phyloP scores from a whole-genome alignment of 208 protist species.

The Leishmania martiniquensis region DNA sequence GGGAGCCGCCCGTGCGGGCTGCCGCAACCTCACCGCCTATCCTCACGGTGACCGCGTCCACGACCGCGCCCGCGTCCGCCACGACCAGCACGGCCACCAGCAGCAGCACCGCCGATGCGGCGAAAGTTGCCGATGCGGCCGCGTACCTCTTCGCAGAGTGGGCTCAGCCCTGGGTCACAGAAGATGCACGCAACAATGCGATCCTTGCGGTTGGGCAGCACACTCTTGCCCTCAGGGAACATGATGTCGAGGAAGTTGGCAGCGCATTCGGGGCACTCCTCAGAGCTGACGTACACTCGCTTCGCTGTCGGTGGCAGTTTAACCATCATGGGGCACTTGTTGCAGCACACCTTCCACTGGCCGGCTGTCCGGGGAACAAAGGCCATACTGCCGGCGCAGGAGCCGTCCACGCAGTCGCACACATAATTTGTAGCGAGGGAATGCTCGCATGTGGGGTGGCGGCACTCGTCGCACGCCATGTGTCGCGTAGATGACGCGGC shows the following conservation, averaged over 20 bases:
- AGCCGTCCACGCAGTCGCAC: slow-evolving; percentile 79
- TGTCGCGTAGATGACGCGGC: slow-evolving; percentile 24
- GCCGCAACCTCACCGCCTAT: slow-evolving; percentile 12
- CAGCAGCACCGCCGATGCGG: slow-evolving; percentile 30
- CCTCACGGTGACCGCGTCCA: slow-evolving; percentile 24
- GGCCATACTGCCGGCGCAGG: slow-evolving; percentile 82
- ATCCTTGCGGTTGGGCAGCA: slow-evolving; percentile 78
- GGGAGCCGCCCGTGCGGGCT: not conserved
- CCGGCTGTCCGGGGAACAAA: slow-evolving; percentile 86
- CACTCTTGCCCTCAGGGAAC: slow-evolving; percentile 83
- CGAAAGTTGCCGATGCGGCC: slow-evolving; percentile 72
- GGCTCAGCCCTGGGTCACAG: slow-evolving; percentile 62
- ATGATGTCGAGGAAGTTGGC: slow-evolving; percentile 75
- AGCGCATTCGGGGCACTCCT: slow-evolving; percentile 82
- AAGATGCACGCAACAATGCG: slow-evolving; percentile 80
- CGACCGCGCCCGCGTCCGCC: slow-evolving; percentile 33
- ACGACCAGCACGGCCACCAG: slow-evolving; percentile 29
- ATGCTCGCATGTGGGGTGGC: slow-evolving; percentile 92
- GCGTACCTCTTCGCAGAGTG: slow-evolving; percentile 75
- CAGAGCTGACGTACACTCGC: slow-evolving; percentile 72
- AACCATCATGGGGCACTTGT: slow-evolving; percentile 90
- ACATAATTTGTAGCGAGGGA: slow-evolving; percentile 89
- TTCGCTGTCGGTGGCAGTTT: slow-evolving; percentile 82
- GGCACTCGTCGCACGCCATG: slow-evolving; percentile 93
- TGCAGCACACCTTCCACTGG: slow-evolving; percentile 92